Percentiles rank a stretch among this genome's conserved stretches.
These are phyloP conservation scores for Penicillium dipodomyicola DNA, from an alignment of 495 filamentous ascomycete species.

Conservation along the genomic window DNA sequence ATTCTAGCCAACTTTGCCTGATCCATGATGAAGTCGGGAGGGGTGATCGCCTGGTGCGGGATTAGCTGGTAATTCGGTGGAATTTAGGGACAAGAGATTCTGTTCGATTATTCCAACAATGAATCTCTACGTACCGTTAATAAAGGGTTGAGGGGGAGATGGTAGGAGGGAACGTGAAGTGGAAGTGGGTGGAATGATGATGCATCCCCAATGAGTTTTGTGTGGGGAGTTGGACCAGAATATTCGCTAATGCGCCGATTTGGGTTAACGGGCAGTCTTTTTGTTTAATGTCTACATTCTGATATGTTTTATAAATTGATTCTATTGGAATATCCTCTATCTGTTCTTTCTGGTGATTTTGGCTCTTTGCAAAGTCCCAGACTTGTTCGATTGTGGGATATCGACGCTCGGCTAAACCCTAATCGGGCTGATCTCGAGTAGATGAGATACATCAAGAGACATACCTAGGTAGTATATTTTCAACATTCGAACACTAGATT, in stretches of 20 bases:
- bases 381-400: slow-evolving; percentile 25
- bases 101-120: neutral
- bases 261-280: slow-evolving; percentile 19
- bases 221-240: slow-evolving; percentile 25
- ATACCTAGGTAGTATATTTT: neutral
- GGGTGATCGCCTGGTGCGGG: slow-evolving; percentile 24
- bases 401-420: slow-evolving; percentile 47
- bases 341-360: slow-evolving; percentile 5
- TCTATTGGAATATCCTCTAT: neutral
- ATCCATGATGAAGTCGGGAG: slow-evolving; percentile 49
- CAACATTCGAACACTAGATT: neutral
- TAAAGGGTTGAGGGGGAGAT: slow-evolving; percentile 11
- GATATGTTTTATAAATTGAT: neutral
- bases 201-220: slow-evolving; percentile 23
- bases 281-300: slow-evolving; percentile 2
- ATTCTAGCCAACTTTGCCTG: slow-evolving; percentile 57
- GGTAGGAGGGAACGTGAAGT: slow-evolving; percentile 17
- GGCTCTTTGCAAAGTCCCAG: neutral
- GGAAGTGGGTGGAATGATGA: slow-evolving; percentile 19
- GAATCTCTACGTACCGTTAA: slow-evolving; percentile 14
- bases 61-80: slow-evolving; percentile 18
- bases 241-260: slow-evolving; percentile 33
- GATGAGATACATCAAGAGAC: neutral
- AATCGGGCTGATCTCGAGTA: slow-evolving; percentile 20
- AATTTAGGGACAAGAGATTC: slow-evolving; percentile 1